A percentile compares a stretch with the other conserved stretches of the same genome.
Conservation (phyloP, 164 flowering plant species). For the Magnolia kwangsiensis region DNA sequence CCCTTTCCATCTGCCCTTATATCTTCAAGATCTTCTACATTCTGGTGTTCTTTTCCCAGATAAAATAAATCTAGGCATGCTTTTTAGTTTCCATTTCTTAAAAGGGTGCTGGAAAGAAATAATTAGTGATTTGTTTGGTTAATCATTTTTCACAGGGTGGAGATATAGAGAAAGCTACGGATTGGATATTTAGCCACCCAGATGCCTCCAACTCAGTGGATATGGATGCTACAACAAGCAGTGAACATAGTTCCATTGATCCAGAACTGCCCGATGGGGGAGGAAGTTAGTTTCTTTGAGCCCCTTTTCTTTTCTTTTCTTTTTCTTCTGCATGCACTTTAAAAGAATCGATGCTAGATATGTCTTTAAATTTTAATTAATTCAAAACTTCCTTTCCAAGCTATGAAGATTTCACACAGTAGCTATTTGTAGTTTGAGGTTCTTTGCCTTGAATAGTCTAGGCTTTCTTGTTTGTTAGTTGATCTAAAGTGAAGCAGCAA, state of each 20-base stretch:
- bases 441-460: too few species aligned
- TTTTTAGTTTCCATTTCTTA: too few species aligned
- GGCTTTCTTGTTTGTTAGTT: too few species aligned
- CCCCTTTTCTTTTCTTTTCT: constrained; percentile 11
- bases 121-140: neutral
- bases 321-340: neutral
- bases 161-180: constrained; percentile 91
- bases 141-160: constrained; percentile 56
- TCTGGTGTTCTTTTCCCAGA: too few species aligned
- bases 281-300: constrained; percentile 69
- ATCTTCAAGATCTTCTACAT: too few species aligned
- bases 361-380: too few species aligned
- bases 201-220: constrained; percentile 43
- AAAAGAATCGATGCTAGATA: constrained; percentile 1
- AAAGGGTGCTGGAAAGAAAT: neutral
- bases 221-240: constrained; percentile 62
- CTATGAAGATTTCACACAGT: too few species aligned
- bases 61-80: too few species aligned
- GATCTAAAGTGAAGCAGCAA: too few species aligned
- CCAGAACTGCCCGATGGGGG: constrained; percentile 78
- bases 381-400: too few species aligned
- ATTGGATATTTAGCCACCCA: constrained; percentile 87
- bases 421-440: too few species aligned
- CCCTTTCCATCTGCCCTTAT: too few species aligned
- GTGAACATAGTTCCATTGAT: constrained; percentile 28